phyloP scores from a whole-genome alignment of 805 yeast genomes.

The Candida arabinofermentans region DNA sequence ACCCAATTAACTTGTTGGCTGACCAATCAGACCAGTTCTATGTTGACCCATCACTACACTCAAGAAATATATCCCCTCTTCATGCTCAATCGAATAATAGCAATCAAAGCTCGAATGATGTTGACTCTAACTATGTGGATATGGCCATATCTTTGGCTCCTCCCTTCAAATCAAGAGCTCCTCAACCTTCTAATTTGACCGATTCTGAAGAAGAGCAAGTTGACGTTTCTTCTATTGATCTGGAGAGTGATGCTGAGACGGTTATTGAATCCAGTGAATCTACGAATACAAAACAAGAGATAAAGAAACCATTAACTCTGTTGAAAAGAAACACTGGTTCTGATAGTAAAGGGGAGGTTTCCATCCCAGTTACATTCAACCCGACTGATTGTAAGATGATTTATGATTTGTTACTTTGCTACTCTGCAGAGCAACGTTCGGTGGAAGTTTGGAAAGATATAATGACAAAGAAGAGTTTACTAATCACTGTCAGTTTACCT shows the following conservation, averaged over 20 bases:
- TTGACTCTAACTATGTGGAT: conserved; percentile 11
- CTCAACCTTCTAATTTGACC: no score
- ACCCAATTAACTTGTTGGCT: conserved; percentile 22
- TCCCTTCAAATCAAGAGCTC: conserved; percentile 12
- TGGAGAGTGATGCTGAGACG: conserved; percentile 21
- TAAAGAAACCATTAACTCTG: conserved; percentile 8
- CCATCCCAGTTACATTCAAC: conserved; percentile 6
- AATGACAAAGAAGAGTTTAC: conserved; percentile 2
- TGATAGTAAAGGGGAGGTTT: conserved; percentile 1
- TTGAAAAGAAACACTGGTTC: no score
- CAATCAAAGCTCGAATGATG: conserved; percentile 10
- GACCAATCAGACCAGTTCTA: conserved; percentile 14
- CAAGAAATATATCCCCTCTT: no score
- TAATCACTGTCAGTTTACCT: conserved; percentile 10
- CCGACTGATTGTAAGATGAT: conserved; percentile 14
- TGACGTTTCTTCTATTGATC: conserved; percentile 3
- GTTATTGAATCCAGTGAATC: conserved; percentile 14
- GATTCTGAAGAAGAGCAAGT: neutral
- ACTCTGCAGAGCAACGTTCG: conserved; percentile 15
- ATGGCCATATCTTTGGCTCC: conserved; percentile 25
- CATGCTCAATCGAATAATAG: no score
- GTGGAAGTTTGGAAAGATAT: conserved; percentile 20
- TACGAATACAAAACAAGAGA: conserved; percentile 6
- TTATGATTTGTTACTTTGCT: conserved; percentile 11
- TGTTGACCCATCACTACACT: conserved; percentile 4